Evolutionary conservation across 2,329 filamentous ascomycete species (phyloP).

Genomic region (Aaosphaeria pasadenensis): DNA sequence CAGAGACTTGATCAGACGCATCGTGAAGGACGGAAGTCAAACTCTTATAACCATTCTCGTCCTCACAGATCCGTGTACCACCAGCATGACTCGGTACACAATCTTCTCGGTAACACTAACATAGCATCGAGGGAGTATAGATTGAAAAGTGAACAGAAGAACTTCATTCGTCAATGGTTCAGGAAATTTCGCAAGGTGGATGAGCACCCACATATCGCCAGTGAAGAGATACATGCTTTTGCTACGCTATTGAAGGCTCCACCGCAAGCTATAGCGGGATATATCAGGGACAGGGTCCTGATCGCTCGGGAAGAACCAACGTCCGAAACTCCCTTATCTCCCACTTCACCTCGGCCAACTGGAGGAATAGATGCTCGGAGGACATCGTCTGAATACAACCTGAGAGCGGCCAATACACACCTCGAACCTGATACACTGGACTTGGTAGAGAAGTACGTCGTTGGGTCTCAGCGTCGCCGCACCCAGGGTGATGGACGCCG

Average conservation of each 20-base stretch:
- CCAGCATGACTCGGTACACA: not conserved
- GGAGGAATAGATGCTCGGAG: not conserved
- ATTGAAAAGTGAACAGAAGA: slow-evolving; percentile 11
- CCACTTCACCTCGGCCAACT: not conserved
- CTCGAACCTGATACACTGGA: slow-evolving; percentile 9
- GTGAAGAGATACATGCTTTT: slow-evolving; percentile 10
- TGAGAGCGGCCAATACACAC: slow-evolving; percentile 9
- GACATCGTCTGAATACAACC: not conserved
- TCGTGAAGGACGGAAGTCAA: not conserved
- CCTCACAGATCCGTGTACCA: not conserved
- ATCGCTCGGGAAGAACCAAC: not conserved
- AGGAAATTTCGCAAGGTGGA: slow-evolving; percentile 5
- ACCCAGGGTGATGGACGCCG: slow-evolving; percentile 18
- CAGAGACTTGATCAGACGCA: not conserved
- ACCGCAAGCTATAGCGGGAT: slow-evolving; percentile 11
- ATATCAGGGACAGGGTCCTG: slow-evolving; percentile 8
- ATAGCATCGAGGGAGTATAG: not conserved
- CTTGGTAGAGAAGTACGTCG: slow-evolving; percentile 16
- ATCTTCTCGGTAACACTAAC: not conserved
- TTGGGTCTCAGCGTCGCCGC: slow-evolving; percentile 11
- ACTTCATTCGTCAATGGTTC: slow-evolving; percentile 13
- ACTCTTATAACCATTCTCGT: not conserved
- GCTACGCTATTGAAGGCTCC: slow-evolving; percentile 10
- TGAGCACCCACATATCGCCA: not conserved
- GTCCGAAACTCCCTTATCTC: not conserved